phyloP scores from a whole-genome alignment of 2,329 filamentous ascomycete species.

The Paecilomyces dactylethromorphus region DNA sequence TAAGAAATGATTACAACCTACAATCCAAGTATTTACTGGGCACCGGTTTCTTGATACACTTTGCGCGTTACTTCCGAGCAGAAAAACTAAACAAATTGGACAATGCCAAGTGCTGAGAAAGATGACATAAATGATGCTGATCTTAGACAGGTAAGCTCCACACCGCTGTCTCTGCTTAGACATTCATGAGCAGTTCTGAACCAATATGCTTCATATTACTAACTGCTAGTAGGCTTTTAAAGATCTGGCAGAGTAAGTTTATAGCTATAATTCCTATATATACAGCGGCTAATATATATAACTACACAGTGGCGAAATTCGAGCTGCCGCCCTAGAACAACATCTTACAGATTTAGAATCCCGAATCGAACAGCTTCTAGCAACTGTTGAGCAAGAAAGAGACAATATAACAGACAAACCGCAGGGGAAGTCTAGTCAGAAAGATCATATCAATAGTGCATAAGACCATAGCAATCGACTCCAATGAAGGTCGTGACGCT shows the following conservation, averaged over 20 bases:
- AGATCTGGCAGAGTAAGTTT: slow-evolving; percentile 19
- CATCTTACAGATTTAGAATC: slow-evolving; percentile 49
- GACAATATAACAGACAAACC: slow-evolving; percentile 1
- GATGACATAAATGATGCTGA: background rate
- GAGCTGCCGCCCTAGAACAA: slow-evolving; percentile 49
- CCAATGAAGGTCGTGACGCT: too few relatives aligned
- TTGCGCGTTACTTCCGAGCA: too few relatives aligned
- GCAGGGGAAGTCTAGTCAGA: background rate
- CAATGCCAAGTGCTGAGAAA: too few relatives aligned
- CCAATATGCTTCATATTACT: background rate
- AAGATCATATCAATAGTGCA: too few relatives aligned
- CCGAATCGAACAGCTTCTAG: slow-evolving; percentile 40
- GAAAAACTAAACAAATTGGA: too few relatives aligned
- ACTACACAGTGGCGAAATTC: slow-evolving; percentile 44
- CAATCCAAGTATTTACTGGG: too few relatives aligned
- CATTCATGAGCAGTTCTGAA: background rate
- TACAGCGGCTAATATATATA: slow-evolving; percentile 2
- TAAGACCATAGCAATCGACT: too few relatives aligned
- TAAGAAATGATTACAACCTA: too few relatives aligned
- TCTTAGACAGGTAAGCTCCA: background rate
- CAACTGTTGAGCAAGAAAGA: slow-evolving; percentile 11
- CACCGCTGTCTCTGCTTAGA: background rate
- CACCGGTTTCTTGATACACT: too few relatives aligned
- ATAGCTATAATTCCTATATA: background rate
- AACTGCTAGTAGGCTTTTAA: slow-evolving; percentile 19